These are phyloP conservation scores for Mimosa bimucronata DNA, from an alignment of 306 rosid species.

Conservation along the genomic window DNA sequence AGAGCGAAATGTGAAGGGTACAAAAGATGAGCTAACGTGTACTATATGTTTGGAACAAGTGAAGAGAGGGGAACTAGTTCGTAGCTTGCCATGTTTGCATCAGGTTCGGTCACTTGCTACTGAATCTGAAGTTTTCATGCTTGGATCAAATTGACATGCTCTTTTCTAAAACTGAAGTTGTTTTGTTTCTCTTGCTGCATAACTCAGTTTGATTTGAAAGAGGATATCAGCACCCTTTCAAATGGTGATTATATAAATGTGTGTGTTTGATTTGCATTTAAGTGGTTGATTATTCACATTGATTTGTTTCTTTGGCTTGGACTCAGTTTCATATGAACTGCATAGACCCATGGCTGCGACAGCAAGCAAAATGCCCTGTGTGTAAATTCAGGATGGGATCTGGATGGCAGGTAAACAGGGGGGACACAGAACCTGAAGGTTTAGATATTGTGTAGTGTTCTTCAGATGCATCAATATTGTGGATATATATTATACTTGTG, in stretches of 20 bases:
- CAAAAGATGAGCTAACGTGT: slow-evolving; percentile 49
- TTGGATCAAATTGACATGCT: too few relatives aligned
- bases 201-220: background rate
- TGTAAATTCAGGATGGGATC: slow-evolving; percentile 63
- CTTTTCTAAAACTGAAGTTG: background rate
- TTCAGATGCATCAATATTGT: background rate
- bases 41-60: slow-evolving; percentile 64
- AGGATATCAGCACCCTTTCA: background rate
- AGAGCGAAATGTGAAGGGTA: slow-evolving; percentile 29
- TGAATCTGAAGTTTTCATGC: background rate
- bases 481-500: too few relatives aligned
- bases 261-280: background rate
- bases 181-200: slow-evolving; percentile 1
- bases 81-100: slow-evolving; percentile 73
- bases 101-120: slow-evolving; percentile 49
- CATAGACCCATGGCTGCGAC: slow-evolving; percentile 78
- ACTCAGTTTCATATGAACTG: slow-evolving; percentile 72
- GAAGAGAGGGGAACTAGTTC: slow-evolving; percentile 54
- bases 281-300: background rate
- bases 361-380: slow-evolving; percentile 71
- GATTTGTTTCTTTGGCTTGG: background rate
- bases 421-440: slow-evolving; percentile 48
- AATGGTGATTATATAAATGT: background rate
- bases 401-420: slow-evolving; percentile 50
- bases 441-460: slow-evolving; percentile 41